Evolutionary conservation across 1,139 yeast genomes (phyloP).

Genomic region (Candida sp.): DNA sequence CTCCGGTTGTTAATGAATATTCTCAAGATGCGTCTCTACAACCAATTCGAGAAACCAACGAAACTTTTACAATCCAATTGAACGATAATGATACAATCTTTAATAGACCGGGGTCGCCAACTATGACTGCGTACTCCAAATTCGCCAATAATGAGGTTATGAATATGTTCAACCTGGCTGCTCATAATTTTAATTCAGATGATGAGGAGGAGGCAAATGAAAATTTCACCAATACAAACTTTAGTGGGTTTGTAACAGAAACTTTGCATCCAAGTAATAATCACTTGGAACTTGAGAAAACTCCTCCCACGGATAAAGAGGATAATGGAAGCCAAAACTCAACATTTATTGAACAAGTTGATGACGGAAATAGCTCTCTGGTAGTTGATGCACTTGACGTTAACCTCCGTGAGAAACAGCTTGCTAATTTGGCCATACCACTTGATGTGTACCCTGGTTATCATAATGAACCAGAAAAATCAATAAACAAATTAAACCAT

Average conservation of each 20-base stretch:
- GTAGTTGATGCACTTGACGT: conserved; percentile 18
- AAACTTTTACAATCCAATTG: conserved; percentile 33
- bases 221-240: conserved; percentile 32
- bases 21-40: background rate
- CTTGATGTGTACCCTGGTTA: conserved; percentile 27
- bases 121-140: conserved; percentile 73
- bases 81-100: conserved; percentile 19
- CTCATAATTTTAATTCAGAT: conserved; percentile 26
- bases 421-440: conserved; percentile 23
- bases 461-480: conserved; percentile 13
- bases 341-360: conserved; percentile 45
- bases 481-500: conserved; percentile 19
- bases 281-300: conserved; percentile 8
- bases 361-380: conserved; percentile 5
- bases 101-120: conserved; percentile 54
- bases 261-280: conserved; percentile 27
- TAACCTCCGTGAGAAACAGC: conserved; percentile 17
- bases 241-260: conserved; percentile 53
- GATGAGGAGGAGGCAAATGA: conserved; percentile 28
- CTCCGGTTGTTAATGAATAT: background rate
- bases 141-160: conserved; percentile 75
- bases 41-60: conserved; percentile 12
- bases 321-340: conserved; percentile 32
- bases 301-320: conserved; percentile 33
- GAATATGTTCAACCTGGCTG: conserved; percentile 72